Conservation (phyloP, 306 rosid genomes). For the Castanospermum australe region DNA sequence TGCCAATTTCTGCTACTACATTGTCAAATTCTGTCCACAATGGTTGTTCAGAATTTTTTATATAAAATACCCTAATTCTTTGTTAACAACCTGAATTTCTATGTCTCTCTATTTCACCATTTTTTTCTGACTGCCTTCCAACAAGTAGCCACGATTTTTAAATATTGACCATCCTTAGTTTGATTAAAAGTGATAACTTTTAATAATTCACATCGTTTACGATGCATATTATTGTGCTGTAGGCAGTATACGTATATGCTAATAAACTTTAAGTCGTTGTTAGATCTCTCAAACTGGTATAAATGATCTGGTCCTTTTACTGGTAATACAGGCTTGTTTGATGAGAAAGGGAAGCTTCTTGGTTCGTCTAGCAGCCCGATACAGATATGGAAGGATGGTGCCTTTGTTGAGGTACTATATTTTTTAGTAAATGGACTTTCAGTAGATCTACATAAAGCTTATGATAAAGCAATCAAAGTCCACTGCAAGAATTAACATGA, state of each 20-base stretch:
- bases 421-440: conserved; percentile 1
- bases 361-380: conserved; percentile 89
- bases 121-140: neutral
- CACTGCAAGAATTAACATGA: neutral
- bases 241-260: neutral
- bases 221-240: neutral
- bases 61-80: neutral
- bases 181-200: neutral
- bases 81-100: neutral
- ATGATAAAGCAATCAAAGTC: conserved; percentile 8
- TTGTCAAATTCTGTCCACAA: neutral
- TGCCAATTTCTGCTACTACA: neutral
- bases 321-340: conserved; percentile 68
- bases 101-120: neutral
- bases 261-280: neutral
- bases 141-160: neutral
- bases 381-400: conserved; percentile 92
- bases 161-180: neutral
- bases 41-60: neutral
- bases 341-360: conserved; percentile 84
- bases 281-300: neutral
- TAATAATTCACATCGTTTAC: neutral
- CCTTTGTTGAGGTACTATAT: conserved; percentile 68
- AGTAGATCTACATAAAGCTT: conserved; percentile 7
- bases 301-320: neutral